A percentile compares a stretch with the other conserved stretches of the same genome.
These are phyloP conservation scores for Nicotiana undulata DNA, from an alignment of 257 asterid species.

Conservation along the genomic window DNA sequence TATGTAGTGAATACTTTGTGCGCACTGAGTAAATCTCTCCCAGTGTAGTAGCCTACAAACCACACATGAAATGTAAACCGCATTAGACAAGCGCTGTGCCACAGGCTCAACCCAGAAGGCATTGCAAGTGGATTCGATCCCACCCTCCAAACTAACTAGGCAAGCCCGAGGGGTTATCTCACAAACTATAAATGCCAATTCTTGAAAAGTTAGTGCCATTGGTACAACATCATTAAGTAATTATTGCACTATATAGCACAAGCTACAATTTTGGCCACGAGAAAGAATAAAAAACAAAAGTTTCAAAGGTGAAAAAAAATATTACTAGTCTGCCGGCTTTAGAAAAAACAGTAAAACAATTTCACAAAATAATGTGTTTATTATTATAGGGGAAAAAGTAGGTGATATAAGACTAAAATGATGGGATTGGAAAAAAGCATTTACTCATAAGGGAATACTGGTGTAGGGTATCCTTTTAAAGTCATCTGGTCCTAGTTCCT, in stretches of 20 bases:
- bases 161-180: too few species aligned
- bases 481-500: slow-evolving; percentile 43
- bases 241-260: neutral
- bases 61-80: too few species aligned
- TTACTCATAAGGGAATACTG: neutral
- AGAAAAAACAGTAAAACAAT: neutral
- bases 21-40: too few species aligned
- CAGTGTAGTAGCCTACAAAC: too few species aligned
- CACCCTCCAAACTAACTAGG: too few species aligned
- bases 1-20: too few species aligned
- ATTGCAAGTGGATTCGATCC: too few species aligned
- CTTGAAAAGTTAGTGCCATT: neutral
- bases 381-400: slow-evolving; percentile 10
- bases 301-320: too few species aligned
- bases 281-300: too few species aligned
- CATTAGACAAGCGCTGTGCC: too few species aligned
- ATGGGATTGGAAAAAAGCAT: neutral
- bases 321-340: slow-evolving; percentile 2
- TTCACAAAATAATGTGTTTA: slow-evolving; percentile 9
- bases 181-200: neutral
- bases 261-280: too few species aligned
- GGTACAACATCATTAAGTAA: neutral
- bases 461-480: slow-evolving; percentile 23
- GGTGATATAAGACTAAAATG: slow-evolving; percentile 1
- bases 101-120: too few species aligned